phyloP scores from a whole-genome alignment of 1,284 basidiomycete species.

The Cutaneotrichosporon dermatis region DNA sequence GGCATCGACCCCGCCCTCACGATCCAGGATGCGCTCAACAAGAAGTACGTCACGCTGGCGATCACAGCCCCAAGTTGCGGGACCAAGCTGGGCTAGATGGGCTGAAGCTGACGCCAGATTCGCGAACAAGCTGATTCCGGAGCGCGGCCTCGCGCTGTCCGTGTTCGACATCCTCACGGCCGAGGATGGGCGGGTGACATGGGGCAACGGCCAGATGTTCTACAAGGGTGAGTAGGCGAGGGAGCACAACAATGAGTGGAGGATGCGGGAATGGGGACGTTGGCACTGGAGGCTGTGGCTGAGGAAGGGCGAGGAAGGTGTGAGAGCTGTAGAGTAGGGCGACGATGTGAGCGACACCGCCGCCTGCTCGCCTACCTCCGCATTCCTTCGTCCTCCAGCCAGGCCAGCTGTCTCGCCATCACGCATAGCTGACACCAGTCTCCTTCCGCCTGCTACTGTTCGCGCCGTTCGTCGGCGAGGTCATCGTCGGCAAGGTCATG shows the following conservation, averaged over 20 bases:
- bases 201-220: conserved; percentile 91
- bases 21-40: conserved; percentile 47
- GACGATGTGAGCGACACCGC: no score
- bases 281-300: no score
- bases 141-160: conserved; percentile 83
- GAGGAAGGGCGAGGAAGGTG: no score
- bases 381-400: no score
- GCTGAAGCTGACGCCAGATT: conserved; percentile 58
- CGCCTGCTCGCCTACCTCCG: no score
- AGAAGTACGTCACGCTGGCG: conserved; percentile 33
- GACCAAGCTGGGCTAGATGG: neutral
- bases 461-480: conserved; percentile 83
- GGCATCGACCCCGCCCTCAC: conserved; percentile 38
- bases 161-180: conserved; percentile 81
- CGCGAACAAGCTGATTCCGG: conserved; percentile 85
- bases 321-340: no score
- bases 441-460: conserved; percentile 86
- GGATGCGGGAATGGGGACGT: neutral
- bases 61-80: no score
- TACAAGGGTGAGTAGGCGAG: conserved; percentile 66
- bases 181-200: conserved; percentile 86
- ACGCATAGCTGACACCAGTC: conserved; percentile 53
- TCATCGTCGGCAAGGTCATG: conserved; percentile 81
- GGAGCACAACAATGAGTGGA: neutral
- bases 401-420: no score